Evolutionary conservation across 345 rosid species (phyloP).

Genomic region (Angophora floribunda): DNA sequence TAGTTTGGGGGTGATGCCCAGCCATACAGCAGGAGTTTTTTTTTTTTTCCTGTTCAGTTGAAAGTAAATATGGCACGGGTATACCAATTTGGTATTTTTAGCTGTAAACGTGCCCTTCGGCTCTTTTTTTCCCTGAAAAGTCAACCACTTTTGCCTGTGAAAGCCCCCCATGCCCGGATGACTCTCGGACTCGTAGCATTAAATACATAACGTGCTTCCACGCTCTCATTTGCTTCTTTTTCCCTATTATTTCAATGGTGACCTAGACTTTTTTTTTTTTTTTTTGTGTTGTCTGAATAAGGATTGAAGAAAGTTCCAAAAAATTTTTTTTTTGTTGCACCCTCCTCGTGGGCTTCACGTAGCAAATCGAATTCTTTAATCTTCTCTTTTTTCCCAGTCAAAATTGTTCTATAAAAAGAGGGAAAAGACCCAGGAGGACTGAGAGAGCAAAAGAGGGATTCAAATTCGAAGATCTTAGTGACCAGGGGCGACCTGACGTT

Average conservation of each 20-base stretch:
- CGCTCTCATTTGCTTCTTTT: not conserved
- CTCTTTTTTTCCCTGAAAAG: not conserved
- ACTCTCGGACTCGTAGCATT: not conserved
- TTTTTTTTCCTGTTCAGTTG: too few species aligned
- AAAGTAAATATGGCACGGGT: fast-evolving
- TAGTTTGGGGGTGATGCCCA: too few species aligned
- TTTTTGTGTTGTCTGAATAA: not conserved
- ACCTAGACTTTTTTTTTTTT: not conserved
- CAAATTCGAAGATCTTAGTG: not conserved
- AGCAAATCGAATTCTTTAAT: not conserved
- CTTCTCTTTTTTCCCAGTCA: not conserved
- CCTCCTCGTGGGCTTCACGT: not conserved
- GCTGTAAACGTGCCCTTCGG: too few species aligned
- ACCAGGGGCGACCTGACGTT: not conserved
- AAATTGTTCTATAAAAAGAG: not conserved
- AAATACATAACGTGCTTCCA: not conserved
- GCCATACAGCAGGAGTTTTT: too few species aligned
- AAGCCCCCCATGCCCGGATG: not conserved
- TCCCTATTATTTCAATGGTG: not conserved
- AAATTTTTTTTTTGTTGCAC: fast-evolving
- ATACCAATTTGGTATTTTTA: too few species aligned
- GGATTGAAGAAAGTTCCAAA: not conserved
- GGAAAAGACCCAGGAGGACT: not conserved
- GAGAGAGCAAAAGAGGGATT: not conserved
- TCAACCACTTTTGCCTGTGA: not conserved